Evolutionary conservation across 176 grass and related monocot species (phyloP).

Genomic region (Phyllostachys edulis): DNA sequence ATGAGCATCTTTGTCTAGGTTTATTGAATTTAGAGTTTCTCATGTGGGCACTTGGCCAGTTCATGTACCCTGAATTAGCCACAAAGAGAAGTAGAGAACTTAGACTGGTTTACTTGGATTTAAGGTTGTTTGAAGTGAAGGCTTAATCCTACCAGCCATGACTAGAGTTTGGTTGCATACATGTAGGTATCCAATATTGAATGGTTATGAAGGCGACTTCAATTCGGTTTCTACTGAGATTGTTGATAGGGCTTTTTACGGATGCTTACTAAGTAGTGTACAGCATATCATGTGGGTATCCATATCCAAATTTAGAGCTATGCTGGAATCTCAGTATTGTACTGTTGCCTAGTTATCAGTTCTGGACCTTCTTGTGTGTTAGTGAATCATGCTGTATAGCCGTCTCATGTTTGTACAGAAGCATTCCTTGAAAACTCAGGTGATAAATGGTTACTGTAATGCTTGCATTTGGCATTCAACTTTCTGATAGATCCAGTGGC

Average conservation of each 20-base stretch:
- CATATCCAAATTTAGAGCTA: neutral
- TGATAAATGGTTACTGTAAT: neutral
- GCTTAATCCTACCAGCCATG: neutral
- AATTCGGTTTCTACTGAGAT: neutral
- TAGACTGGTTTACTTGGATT: neutral
- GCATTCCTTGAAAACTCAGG: neutral
- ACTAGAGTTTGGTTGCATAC: neutral
- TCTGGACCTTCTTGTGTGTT: neutral
- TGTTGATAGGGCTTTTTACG: neutral
- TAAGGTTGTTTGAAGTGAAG: neutral
- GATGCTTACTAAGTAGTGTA: neutral
- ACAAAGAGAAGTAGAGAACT: neutral
- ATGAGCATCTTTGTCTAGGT: neutral
- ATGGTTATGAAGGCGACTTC: neutral
- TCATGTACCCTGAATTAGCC: neutral
- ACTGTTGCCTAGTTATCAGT: neutral
- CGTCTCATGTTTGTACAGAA: neutral
- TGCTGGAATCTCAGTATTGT: neutral
- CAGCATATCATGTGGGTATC: neutral
- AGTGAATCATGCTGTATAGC: neutral
- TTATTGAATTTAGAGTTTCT: neutral
- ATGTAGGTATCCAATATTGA: neutral
- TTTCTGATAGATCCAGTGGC: neutral
- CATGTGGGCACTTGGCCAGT: neutral
- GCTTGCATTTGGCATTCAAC: constrained; percentile 1